These are phyloP conservation scores for Quercus lobata DNA, from an alignment of 331 rosid genomes.

Conservation along the genomic window DNA sequence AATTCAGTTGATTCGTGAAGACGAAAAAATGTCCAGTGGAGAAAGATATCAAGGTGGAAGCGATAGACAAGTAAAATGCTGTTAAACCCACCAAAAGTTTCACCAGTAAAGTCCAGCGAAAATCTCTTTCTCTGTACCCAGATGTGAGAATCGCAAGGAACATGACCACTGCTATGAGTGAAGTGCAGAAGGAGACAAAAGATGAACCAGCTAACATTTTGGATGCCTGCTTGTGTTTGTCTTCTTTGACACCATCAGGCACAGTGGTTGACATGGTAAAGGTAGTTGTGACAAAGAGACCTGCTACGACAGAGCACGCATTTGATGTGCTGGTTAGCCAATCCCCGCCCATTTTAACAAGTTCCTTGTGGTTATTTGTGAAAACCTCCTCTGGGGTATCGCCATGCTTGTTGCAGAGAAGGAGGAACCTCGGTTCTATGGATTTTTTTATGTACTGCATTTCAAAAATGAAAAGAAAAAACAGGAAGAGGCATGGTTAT, in stretches of 20 bases:
- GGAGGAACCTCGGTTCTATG: constrained; percentile 1
- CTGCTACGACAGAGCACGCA: constrained; percentile 52
- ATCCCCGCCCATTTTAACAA: constrained; percentile 1
- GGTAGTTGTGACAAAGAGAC: constrained; percentile 42
- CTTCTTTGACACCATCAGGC: constrained; percentile 25
- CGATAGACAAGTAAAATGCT: constrained; percentile 37
- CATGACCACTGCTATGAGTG: constrained; percentile 36
- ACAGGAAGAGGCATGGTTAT: too few species aligned
- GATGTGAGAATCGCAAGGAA: constrained; percentile 42
- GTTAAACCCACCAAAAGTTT: constrained; percentile 35
- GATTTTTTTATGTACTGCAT: constrained; percentile 36
- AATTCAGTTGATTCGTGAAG: constrained; percentile 24
- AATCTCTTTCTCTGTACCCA: constrained; percentile 22
- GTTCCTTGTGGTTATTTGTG: constrained; percentile 13
- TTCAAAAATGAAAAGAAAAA: background rate
- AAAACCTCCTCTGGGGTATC: constrained; percentile 33
- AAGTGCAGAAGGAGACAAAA: constrained; percentile 32
- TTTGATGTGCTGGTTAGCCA: constrained; percentile 43
- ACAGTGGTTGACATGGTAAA: constrained; percentile 35
- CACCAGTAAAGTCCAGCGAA: constrained; percentile 4
- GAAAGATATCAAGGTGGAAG: constrained; percentile 34
- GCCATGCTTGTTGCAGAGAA: constrained; percentile 1
- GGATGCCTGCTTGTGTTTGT: constrained; percentile 26
- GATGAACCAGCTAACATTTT: constrained; percentile 17
- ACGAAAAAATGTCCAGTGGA: constrained; percentile 38